Evolutionary conservation across 129 eudicot genomes (phyloP).

Genomic region (Flaveria sonorensis): DNA sequence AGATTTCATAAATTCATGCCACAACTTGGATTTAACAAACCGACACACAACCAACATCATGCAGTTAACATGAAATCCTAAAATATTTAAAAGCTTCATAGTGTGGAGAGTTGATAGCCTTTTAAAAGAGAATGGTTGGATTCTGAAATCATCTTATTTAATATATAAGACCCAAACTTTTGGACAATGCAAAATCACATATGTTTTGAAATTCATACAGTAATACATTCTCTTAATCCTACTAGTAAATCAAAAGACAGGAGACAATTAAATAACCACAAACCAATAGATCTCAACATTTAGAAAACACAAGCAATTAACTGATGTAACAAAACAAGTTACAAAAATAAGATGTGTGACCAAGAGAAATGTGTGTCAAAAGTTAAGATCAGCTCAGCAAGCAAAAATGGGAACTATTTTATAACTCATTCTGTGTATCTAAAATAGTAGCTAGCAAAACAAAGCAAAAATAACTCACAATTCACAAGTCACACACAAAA

Average conservation of each 20-base stretch:
- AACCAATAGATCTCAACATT: too few species aligned
- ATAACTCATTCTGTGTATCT: conserved; percentile 6
- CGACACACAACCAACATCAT: neutral
- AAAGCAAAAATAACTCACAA: conserved; percentile 21
- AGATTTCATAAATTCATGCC: neutral
- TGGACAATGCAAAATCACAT: conserved; percentile 6
- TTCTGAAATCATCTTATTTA: neutral
- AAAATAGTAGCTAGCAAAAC: conserved; percentile 8
- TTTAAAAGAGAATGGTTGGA: neutral
- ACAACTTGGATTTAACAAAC: neutral
- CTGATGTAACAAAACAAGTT: conserved; percentile 7
- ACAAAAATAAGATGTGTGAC: conserved; percentile 8
- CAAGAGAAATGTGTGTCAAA: neutral
- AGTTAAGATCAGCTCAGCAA: conserved; percentile 10
- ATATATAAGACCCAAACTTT: neutral
- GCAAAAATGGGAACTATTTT: neutral
- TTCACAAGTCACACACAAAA: conserved; percentile 2
- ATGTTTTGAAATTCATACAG: neutral
- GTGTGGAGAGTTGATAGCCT: neutral
- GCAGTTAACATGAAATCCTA: conserved; percentile 1
- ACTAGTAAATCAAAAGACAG: neutral
- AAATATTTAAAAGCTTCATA: neutral
- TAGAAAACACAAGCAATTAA: neutral
- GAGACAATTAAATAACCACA: neutral
- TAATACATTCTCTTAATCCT: neutral